Evolutionary conservation across 768 basidiomycete genomes (phyloP).

Genomic region (Lanmaoa rubissima): DNA sequence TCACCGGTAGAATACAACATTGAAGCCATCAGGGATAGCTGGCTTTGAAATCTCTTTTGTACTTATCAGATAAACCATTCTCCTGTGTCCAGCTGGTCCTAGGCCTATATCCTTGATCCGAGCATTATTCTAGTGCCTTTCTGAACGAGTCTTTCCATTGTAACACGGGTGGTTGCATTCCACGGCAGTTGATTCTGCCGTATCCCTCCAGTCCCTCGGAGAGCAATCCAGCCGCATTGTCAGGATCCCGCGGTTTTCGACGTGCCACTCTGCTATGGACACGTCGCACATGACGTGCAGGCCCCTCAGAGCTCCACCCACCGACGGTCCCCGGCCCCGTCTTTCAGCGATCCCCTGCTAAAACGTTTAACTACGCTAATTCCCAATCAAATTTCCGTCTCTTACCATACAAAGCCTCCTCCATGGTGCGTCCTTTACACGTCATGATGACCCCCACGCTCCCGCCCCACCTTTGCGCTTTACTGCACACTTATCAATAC

Average conservation of each 20-base stretch:
- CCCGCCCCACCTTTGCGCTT: slow-evolving; percentile 3
- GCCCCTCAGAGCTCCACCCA: not conserved
- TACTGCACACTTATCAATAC: not conserved
- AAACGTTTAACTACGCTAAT: slow-evolving; percentile 35
- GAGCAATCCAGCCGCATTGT: not conserved
- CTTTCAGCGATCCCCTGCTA: slow-evolving; percentile 20
- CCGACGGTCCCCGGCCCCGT: slow-evolving; percentile 14
- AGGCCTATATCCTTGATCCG: not conserved
- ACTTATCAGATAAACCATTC: slow-evolving; percentile 14
- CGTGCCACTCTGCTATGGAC: not conserved
- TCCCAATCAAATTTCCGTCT: slow-evolving; percentile 26
- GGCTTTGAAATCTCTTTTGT: slow-evolving; percentile 2
- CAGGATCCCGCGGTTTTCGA: not conserved
- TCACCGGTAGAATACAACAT: slow-evolving; percentile 11
- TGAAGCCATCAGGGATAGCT: not conserved
- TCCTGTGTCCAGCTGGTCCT: not conserved
- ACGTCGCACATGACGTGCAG: not conserved
- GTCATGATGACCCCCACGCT: slow-evolving; percentile 18
- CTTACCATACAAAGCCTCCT: slow-evolving; percentile 17
- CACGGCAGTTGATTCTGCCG: slow-evolving; percentile 4
- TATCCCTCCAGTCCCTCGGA: not conserved
- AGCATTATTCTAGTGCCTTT: not conserved
- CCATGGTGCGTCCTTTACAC: slow-evolving; percentile 10
- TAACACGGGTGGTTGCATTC: not conserved
- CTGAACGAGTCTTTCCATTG: not conserved